Base-by-base conservation (phyloP, 2,329 filamentous ascomycete genomes). In the Alternaria sp. region DNA sequence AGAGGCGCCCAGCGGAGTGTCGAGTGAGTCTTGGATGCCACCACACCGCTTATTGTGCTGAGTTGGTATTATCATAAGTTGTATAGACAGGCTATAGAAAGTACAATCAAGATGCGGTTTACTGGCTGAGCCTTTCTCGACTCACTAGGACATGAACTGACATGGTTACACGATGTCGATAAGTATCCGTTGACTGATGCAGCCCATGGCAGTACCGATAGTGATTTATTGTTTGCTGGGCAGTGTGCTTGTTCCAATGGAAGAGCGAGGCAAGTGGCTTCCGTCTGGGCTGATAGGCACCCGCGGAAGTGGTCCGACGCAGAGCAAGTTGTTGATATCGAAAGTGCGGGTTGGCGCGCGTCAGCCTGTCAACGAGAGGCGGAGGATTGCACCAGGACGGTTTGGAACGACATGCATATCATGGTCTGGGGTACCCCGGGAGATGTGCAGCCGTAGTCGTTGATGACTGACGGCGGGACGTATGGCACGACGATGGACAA, bases 401-500 rank as follows among this genome's bases (percentile, higher is more conserved):
- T 56, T 56, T 59, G 30, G 44, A 38, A 38, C 39, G 14, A 38
- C 51, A 30, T 56, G 57, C 52, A 56, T 59, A 44, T 34, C n/a
- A 20, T 38, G 39, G 24, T 42, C 57, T 56, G 43, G 57, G 57
- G 52, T 59, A 56, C 46, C 57, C 57, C 46, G 44, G 57, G 44
- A 55, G 52, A 51, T 46, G 14, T 30, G 52, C 57, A 38, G 52
- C 28, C 11, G 46, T 43, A 47, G 57, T 22, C 39, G 52, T 20
- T 34, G 38, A 38, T 46, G 38, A 32, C 18, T 49, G 54, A 24
- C 54, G 38, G 34, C 43, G 34, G 22, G 36, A 20, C 24, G 3
- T 5, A 39, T 39, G 36, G 32, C 32, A 41, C n/a, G 38, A 30
- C 48, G 43, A 41, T 34, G 52, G 46, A 38, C 26, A 24, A 12